Conservation (phyloP, 225 moss, liverwort and hornwort species). For the Polytrichum formosum region DNA sequence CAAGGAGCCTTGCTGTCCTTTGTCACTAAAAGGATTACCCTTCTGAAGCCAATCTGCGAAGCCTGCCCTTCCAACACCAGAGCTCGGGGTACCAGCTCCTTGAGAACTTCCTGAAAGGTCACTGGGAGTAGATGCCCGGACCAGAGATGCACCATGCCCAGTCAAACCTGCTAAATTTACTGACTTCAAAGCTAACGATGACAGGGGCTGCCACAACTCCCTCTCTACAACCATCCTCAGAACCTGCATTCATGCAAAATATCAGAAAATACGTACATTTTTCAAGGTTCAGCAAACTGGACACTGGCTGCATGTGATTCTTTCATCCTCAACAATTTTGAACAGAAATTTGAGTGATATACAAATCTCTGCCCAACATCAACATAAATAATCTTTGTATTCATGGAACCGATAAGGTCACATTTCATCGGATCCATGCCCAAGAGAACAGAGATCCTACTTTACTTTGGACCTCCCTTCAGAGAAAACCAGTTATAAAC, state of each 20-base stretch:
- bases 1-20: conserved; percentile 28
- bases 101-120: conserved; percentile 27
- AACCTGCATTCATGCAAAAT: conserved; percentile 49
- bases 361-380: not conserved
- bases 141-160: conserved; percentile 67
- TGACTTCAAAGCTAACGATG: conserved; percentile 64
- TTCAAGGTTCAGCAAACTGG: conserved; percentile 3
- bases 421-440: no score
- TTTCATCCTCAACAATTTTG: not conserved
- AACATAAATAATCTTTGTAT: no score
- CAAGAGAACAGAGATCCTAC: no score
- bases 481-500: no score
- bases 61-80: conserved; percentile 44
- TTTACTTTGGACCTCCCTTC: no score
- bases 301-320: not conserved
- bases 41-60: conserved; percentile 77
- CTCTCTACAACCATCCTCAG: conserved; percentile 83
- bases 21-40: conserved; percentile 87
- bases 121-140: conserved; percentile 37
- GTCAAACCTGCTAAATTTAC: conserved; percentile 76
- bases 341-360: not conserved
- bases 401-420: no score
- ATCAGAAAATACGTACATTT: conserved; percentile 4
- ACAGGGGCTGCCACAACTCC: conserved; percentile 90
- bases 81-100: conserved; percentile 25